Percentiles rank a stretch among this genome's conserved stretches.
Conservation (phyloP, 345 rosid genomes). For the Acer yangbiense region DNA sequence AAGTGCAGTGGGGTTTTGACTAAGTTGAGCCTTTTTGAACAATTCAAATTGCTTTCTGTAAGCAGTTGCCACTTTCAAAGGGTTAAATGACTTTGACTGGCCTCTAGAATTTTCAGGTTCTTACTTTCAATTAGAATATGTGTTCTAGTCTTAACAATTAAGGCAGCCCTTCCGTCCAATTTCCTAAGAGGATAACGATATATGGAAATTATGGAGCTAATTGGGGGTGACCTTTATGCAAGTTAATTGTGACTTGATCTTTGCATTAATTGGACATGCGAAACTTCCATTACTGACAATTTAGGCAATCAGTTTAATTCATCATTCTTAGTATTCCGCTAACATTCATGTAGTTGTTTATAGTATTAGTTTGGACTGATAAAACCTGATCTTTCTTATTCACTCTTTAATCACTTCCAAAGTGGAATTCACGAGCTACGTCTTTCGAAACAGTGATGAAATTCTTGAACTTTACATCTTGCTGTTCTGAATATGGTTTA, state of each 20-base stretch:
- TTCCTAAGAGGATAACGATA: not conserved
- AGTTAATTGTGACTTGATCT: not conserved
- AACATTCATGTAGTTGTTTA: not conserved
- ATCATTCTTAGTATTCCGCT: not conserved
- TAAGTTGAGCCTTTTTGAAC: not conserved
- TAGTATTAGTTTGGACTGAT: not conserved
- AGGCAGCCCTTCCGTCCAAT: not conserved
- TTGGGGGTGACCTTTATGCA: not conserved
- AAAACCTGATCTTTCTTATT: not conserved
- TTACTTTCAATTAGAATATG: not conserved
- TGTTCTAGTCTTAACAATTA: not conserved
- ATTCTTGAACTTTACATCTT: not conserved
- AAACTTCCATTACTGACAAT: not conserved
- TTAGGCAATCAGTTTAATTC: conserved; percentile 1
- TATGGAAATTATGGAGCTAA: not conserved
- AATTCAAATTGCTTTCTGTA: not conserved
- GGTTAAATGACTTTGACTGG: not conserved
- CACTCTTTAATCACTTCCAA: not conserved
- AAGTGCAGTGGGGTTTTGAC: not conserved
- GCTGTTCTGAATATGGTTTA: not conserved
- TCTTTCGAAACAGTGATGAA: not conserved
- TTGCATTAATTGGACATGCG: not conserved
- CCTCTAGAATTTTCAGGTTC: not conserved
- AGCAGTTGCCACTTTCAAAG: not conserved
- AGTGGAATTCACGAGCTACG: not conserved